Conservation (phyloP, 768 basidiomycete genomes). For the Tylopilus sp. region DNA sequence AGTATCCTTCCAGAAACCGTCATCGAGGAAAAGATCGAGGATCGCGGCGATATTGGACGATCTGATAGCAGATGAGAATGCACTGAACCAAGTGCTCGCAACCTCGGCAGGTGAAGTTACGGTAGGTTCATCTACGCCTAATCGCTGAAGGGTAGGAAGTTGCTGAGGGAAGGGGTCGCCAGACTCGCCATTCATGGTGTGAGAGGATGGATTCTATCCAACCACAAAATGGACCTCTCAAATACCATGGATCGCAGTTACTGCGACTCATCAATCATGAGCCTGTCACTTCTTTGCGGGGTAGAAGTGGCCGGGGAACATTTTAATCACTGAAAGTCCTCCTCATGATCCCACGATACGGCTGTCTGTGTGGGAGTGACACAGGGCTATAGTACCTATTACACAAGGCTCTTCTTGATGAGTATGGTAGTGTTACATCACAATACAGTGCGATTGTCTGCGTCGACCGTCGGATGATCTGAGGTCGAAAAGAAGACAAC, state of each 20-base stretch:
- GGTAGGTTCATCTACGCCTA: constrained; percentile 23
- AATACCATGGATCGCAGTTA: not conserved
- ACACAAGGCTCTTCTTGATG: too few species aligned
- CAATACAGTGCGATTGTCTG: too few species aligned
- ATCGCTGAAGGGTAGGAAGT: constrained; percentile 28
- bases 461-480: too few species aligned
- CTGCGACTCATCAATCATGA: not conserved
- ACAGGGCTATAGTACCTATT: too few species aligned
- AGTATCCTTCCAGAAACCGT: constrained; percentile 50
- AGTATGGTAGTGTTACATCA: too few species aligned
- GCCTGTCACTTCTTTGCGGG: not conserved
- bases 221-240: not conserved
- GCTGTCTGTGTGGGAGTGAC: too few species aligned
- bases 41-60: constrained; percentile 15
- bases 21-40: constrained; percentile 27
- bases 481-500: too few species aligned
- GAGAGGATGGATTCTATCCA: not conserved
- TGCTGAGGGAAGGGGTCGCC: constrained; percentile 22
- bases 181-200: constrained; percentile 17
- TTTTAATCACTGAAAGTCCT: not conserved
- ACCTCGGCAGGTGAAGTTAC: constrained; percentile 17
- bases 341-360: not conserved
- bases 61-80: constrained; percentile 22
- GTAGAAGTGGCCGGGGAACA: too few species aligned
- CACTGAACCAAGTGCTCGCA: constrained; percentile 25